Base-by-base conservation (phyloP, 2,329 filamentous ascomycete species). In the Ophiostoma himal-ulmi region DNA sequence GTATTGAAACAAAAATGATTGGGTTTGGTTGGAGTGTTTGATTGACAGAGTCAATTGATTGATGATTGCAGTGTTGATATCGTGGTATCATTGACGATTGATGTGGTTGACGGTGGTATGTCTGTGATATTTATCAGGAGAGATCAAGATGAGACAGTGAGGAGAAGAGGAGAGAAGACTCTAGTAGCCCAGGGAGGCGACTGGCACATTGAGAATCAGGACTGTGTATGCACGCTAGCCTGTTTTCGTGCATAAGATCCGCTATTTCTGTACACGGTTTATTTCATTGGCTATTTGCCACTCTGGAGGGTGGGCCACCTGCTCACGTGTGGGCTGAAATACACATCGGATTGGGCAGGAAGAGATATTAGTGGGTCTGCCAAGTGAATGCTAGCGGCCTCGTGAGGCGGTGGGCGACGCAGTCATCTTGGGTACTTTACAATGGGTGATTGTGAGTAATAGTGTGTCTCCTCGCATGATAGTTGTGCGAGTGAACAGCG, bases 171-270 rank as follows among this genome's bases (percentile, higher is more conserved):
- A 57, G 48, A 54, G n/a, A 54, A 30, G 11, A 30, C 22, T 13
- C 22, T 60, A 22, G n/a, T 30, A 22, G 54, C 44, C 44, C 44
- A 60, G 54, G 48, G 48, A 54, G 48, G 48, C 48, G 20, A 54
- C 39, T n/a, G 52, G 57, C 57, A 62, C 36, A 62, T 34, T 30
- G 22, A 14, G 57, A 54, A 26, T 62, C 4, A 62, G 14, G 57
- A 36, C 26, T 30, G 13, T 34, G 57, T 62, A 30, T 62, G 57
- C 57, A 62, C 57, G 26, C 57, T 62, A 62, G 57, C 57, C 57
- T 62, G 57, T 34, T 62, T 62, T 34, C 26, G 57, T 62, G 52
- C 11, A 7, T 1, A 20, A 3, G 4, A 4, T 5, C 57, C 57
- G 13, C 13, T 62, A 6, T 62, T 62, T 62, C 14, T 8, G 0